Evolutionary conservation across 164 flowering plant species (phyloP), one percentile per base, ranked within the genome.

Genomic region (Umbellularia californica): DNA sequence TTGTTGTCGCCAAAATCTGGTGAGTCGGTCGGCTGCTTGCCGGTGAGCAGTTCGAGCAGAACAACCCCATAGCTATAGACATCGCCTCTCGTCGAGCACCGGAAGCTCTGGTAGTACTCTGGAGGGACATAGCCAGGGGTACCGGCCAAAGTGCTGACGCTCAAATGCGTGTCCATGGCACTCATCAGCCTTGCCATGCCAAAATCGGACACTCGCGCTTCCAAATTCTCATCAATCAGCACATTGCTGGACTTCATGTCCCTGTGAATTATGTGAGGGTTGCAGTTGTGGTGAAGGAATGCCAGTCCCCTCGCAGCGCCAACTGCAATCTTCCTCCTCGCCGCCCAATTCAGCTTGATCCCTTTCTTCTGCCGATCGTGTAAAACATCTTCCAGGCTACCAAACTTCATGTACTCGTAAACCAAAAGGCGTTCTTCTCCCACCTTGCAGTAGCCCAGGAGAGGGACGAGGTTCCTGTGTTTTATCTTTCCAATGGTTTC

Each of bases 191-290:
- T 84, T 1, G 99, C 99, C 99, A 96, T 94, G 23, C 99, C 99
- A 71, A 96, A 96, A 85, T 96, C 99, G 0, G 99, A 92, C 10
- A 96, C 98, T 52, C 98, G 71, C 5, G 98, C 97, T 76, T 94
- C 98, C 75, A 90, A 72, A 60, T 89, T 86, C 62, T 90, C 98
- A 66, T 96, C 99, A 0, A 96, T 84, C 70, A 96, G 81, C 28
- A 96, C 97, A 75, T 96, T 96, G 84, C 98, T 96, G 11, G 98
- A 92, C 51, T 96, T 96, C 98, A 96, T 94, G 84, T 96, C 99
- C 60, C 99, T 62, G 83, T 96, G 99, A 52, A 94, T 91, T 58
- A 96, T 92, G 82, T 90, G 97, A 0, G 99, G 99, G 47, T 74
- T 86, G 88, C 97, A 91, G 67, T 79, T 94, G 77, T 94, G 98